Conservation (phyloP, 768 basidiomycete genomes). For the Mycena epipterygia region DNA sequence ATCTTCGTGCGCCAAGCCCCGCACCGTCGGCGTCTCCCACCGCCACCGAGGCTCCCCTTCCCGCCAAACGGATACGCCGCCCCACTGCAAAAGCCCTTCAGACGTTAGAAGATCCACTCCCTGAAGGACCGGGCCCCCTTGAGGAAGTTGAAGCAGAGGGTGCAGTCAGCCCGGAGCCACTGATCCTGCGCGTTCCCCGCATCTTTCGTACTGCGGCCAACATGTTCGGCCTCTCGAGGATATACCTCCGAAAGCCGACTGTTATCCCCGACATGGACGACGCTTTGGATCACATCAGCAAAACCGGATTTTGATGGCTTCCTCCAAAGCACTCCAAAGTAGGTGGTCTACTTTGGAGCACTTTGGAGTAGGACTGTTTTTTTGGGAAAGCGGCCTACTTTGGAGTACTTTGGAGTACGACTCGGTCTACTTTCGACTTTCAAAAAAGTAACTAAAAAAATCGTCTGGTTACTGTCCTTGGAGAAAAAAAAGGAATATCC, state of each 20-base stretch:
- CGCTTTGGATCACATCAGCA: background rate
- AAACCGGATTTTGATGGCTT: too few relatives aligned
- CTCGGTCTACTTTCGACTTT: too few relatives aligned
- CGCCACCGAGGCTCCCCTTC: too few relatives aligned
- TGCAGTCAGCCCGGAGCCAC: background rate
- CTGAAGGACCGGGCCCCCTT: slow-evolving; percentile 37
- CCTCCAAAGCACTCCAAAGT: too few relatives aligned
- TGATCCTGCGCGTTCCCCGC: slow-evolving; percentile 31
- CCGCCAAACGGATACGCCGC: slow-evolving; percentile 27
- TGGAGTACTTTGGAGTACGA: too few relatives aligned
- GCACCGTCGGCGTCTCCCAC: background rate
- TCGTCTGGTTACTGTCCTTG: too few relatives aligned
- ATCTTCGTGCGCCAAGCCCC: background rate
- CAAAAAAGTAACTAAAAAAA: too few relatives aligned
- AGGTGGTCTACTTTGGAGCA: too few relatives aligned
- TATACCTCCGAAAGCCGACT: slow-evolving; percentile 31
- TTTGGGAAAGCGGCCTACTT: too few relatives aligned
- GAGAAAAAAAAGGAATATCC: too few relatives aligned
- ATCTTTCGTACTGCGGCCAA: slow-evolving; percentile 37
- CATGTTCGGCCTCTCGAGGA: slow-evolving; percentile 36
- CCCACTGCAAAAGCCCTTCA: slow-evolving; percentile 35
- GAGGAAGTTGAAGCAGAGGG: too few relatives aligned
- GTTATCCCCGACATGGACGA: slow-evolving; percentile 6
- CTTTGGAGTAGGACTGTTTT: too few relatives aligned
- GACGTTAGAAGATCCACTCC: slow-evolving; percentile 31